Evolutionary conservation across 495 filamentous ascomycete species (phyloP), one percentile per base, ranked within the genome.

Genomic region (Penicillium goetzii): DNA sequence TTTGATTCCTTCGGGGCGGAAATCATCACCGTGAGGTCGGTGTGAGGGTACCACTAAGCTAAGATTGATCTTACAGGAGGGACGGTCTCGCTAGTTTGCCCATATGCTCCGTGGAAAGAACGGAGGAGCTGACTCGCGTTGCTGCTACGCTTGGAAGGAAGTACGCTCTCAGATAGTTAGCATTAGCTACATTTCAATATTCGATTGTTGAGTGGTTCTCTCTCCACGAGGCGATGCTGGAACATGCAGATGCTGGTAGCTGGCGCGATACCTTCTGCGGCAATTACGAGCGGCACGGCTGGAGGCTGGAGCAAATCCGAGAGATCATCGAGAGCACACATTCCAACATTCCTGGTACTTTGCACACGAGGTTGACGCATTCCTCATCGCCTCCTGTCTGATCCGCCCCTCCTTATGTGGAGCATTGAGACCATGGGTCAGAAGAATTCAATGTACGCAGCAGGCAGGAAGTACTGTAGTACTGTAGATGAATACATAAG

Each of bases 231-330:
- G 8, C 17, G 15, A 15, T 7, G 34, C 21, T 14, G 34, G 5
- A 45, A 28, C 21, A 52, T 53, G 58, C 32, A 60, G 41, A 17
- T 56, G 32, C 28, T 34, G 30, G 41, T 55, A 49, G 49, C 34
- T 62, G 50, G 47, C 56, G 54, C 64, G 47, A 62, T 47, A 21
- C 41, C 49, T 14, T 8, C 47, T 38, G 36, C 5, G 41, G 59
- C 6, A 62, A 30, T 34, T 23, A 12, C 57, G 51, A 36, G 53
- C 57, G 60, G 63, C 53, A 65, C 58, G 58, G 53, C 21, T 53
- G 34, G 25, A 54, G 58, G 53, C 21, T 53, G 34, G 25, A 54
- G 55, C 23, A 21, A 59, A 43, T 14, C 47, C 52, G 26, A 59
- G 26, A 8, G 45, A 55, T 56, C 21, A 54, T 45, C 43, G 21